phyloP scores from a whole-genome alignment of 176 grass and related monocot genomes.

The Oryza glumipatula region DNA sequence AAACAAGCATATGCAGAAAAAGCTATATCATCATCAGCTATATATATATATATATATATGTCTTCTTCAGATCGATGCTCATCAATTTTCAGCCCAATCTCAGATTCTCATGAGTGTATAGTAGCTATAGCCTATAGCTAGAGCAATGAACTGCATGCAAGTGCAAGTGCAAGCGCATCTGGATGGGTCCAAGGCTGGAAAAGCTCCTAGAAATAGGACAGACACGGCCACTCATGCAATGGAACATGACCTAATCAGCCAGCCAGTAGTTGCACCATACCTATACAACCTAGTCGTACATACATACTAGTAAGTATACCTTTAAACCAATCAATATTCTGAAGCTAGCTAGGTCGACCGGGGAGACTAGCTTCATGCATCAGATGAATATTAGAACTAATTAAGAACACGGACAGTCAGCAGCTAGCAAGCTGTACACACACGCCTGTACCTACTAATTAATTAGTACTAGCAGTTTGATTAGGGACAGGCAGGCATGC shows the following conservation, averaged over 20 bases:
- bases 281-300: slow-evolving; percentile 34
- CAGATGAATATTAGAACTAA: background rate
- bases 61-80: background rate
- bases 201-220: slow-evolving; percentile 37
- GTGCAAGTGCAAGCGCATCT: slow-evolving; percentile 1
- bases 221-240: background rate
- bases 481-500: background rate
- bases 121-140: background rate
- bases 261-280: slow-evolving; percentile 51
- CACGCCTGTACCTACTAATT: slow-evolving; percentile 25
- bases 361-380: background rate
- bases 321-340: background rate
- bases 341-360: background rate
- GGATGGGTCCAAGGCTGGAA: slow-evolving; percentile 19
- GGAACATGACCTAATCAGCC: slow-evolving; percentile 36
- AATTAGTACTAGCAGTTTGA: background rate
- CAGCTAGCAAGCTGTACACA: background rate
- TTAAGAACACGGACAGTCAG: background rate
- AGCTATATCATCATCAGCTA: background rate
- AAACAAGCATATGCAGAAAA: background rate
- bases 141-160: background rate
- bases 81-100: background rate
- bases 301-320: background rate
- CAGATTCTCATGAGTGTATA: background rate
- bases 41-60: no score